phyloP scores from a whole-genome alignment of 768 basidiomycete species.

The Mycena amicta region DNA sequence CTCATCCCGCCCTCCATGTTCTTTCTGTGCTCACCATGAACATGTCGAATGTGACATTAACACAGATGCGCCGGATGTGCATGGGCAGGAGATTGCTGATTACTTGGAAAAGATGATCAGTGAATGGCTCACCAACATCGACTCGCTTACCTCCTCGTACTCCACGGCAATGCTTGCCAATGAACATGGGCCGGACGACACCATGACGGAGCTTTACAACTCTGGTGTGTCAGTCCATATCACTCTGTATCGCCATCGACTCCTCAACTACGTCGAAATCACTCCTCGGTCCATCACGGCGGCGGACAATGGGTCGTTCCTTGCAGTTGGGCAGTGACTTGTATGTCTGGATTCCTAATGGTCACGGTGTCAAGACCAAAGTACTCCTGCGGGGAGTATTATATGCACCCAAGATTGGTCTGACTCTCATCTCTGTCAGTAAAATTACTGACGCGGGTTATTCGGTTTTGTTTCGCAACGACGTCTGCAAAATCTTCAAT shows the following conservation, averaged over 20 bases:
- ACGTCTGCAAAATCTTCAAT: not conserved
- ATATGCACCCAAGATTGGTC: not conserved
- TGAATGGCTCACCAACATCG: conserved; percentile 9
- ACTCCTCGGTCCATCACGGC: conserved; percentile 10
- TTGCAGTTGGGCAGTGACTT: conserved; percentile 20
- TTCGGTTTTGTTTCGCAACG: not conserved
- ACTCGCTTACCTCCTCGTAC: conserved; percentile 2
- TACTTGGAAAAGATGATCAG: not conserved
- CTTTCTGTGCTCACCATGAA: conserved; percentile 1
- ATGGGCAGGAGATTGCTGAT: not conserved
- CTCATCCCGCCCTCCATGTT: not conserved
- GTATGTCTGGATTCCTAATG: conserved; percentile 15
- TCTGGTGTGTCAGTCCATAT: conserved; percentile 22
- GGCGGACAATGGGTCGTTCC: conserved; percentile 16
- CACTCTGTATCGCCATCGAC: conserved; percentile 13
- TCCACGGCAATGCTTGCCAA: not conserved
- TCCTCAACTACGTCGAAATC: conserved; percentile 16
- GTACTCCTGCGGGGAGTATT: not conserved
- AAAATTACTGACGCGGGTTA: not conserved
- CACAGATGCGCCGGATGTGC: too few species aligned
- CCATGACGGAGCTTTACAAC: conserved; percentile 21
- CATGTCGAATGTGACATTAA: too few species aligned
- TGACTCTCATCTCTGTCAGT: not conserved
- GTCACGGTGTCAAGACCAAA: not conserved
- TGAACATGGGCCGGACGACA: not conserved